Evolutionary conservation across 768 basidiomycete genomes (phyloP), one percentile per base, ranked within the genome.

Genomic region (Pholiota microspora): DNA sequence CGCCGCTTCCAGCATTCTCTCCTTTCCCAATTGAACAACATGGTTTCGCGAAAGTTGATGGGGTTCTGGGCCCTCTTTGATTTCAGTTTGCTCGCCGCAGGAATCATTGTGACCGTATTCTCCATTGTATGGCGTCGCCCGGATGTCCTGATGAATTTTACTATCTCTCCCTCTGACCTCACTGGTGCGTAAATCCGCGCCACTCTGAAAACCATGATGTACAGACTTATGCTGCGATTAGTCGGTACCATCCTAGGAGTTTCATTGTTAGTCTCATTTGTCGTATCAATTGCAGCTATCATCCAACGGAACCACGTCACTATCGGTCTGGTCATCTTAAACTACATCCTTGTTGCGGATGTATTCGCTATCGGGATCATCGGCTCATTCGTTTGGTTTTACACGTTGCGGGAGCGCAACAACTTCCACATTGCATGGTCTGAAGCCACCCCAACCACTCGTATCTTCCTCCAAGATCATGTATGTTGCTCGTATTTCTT

Each of bases 361-460:
- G 79, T 78, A 7, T 60, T 88, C 40, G 76, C 77, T 23, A 78
- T 88, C 36, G 69, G 87, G 46, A 62, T 84, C 49, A 71, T 91
- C 24, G 92, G 89, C 56, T 81, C 85, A 18, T 79, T 82, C 59
- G 73, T 95, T 48, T 96, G 94, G 94, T 83, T 88, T 71, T 90
- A 73, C 65, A 92, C 92, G 4, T 76, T 95, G 15, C 70, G 78
- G 52, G 86, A 92, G 66, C 82, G 86, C 24, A 70, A 72, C 40
- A 83, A 89, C 61, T 95, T 86, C 71, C 79, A 83, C 57, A 56
- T 56, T 0, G 69, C 82, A 23, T 95, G 85, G 79, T 56, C 73
- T 10, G 68, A 68, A 47, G 75, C 78, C 55, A 71, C 77, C 27
- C 56, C 71, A 24, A 73, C 70, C 1, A 77, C 73, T 18, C 78